Evolutionary conservation across 2,329 filamentous ascomycete genomes (phyloP), one percentile per base, ranked within the genome.

Genomic region (Chalaropsis thielavioides): DNA sequence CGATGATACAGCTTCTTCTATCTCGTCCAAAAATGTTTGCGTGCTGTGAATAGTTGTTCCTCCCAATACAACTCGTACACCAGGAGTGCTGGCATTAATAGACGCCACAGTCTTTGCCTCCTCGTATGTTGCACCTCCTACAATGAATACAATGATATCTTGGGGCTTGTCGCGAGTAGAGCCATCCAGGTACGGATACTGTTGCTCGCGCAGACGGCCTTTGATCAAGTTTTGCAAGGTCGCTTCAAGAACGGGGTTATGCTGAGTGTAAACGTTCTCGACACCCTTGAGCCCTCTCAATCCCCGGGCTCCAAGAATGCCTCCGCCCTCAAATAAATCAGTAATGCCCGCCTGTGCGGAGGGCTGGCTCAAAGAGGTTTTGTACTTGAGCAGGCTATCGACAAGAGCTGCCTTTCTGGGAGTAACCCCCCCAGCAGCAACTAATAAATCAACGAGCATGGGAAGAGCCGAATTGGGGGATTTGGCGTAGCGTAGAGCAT

Each of bases 181-280:
- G 6, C 90, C 90, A 70, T 97, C 94, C 4, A 97, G 83, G 72
- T 97, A 99, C 0, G 94, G 95, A 72, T 95, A 97, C 68, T 94
- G 84, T 69, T 91, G 83, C 71, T 95, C 90, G 71, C 85, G 88
- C 66, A 99, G 76, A 38, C 89, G 84, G 0, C 94, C 95, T 73
- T 96, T 96, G 77, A 97, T 92, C 62, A 99, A 79, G 70, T 92
- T 92, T 72, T 96, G 92, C 19, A 99, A 77, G 0, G 91, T 97
- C 27, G 83, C 83, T 74, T 96, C 92, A 17, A 99, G 76, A 24
- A 90, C 81, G 0, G 95, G 91, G 5, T 90, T 95, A 74, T 99
- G 94, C 74, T 99, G 95, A 0, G 94, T 99, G 74, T 99, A 99
- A 35, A 99, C 94, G 71, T 99, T 99, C 74, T 99, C 95, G 0